A percentile compares a stretch with the other conserved stretches of the same genome.
Evolutionary conservation across 208 protist species (phyloP).

Genomic region (Trypanosoma congolense): DNA sequence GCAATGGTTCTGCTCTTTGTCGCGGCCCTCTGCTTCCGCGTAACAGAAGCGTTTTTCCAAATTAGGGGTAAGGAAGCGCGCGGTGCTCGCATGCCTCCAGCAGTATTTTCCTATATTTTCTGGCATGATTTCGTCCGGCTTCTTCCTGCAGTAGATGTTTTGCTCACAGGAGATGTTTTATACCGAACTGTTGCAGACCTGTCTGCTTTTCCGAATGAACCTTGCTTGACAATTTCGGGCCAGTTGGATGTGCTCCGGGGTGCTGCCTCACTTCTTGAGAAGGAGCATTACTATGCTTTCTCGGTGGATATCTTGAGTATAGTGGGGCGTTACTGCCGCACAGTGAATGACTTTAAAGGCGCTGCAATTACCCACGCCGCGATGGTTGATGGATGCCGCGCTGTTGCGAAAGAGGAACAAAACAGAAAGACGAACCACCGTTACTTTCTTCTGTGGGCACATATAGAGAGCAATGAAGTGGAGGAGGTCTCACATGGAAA

Average conservation of each 20-base stretch:
- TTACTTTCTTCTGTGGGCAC: conserved; percentile 82
- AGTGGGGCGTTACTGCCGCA: conserved; percentile 56
- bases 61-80: conserved; percentile 58
- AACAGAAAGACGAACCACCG: conserved; percentile 43
- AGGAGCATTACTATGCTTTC: conserved; percentile 80
- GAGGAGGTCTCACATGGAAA: not conserved
- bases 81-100: conserved; percentile 72
- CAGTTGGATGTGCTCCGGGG: conserved; percentile 76
- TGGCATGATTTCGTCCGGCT: conserved; percentile 91
- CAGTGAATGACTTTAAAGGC: conserved; percentile 53
- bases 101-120: conserved; percentile 66
- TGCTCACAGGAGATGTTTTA: conserved; percentile 61
- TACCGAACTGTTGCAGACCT: conserved; percentile 77
- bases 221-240: conserved; percentile 77
- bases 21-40: conserved; percentile 74
- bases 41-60: conserved; percentile 85
- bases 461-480: conserved; percentile 58
- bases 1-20: conserved; percentile 86
- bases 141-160: conserved; percentile 64
- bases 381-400: conserved; percentile 69
- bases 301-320: conserved; percentile 58
- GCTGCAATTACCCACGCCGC: conserved; percentile 51
- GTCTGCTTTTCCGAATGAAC: conserved; percentile 71
- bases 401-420: conserved; percentile 34
- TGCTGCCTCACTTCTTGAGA: conserved; percentile 76